Base-by-base conservation (phyloP, 192 early-diverging fungal genomes). In the Allomyces javanicus region DNA sequence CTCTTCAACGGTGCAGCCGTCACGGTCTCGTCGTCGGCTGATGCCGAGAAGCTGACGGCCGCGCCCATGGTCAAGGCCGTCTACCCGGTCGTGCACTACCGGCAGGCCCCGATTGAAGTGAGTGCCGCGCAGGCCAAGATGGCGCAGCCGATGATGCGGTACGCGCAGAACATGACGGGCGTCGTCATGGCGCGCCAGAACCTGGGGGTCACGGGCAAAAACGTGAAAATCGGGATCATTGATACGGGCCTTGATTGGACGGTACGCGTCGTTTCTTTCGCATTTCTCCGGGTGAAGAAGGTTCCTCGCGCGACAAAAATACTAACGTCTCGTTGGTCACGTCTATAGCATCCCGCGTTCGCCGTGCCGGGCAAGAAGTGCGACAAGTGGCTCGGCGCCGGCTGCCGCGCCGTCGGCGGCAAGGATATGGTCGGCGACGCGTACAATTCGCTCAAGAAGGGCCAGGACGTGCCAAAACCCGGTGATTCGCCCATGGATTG, bases 161-260 rank as follows among this genome's bases (percentile, higher is more conserved):
- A 73, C 64, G 66, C 72, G 27, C 83, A 85, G 62, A 68, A 72
- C 9, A 67, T 73, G 70, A 82, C 80, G 10, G 83, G 83, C 9
- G 83, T 85, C 1, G 67, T 73, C 50, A 64, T 55, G 50, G 78
- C 78, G 9, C 82, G 78, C 21, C 68, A 71, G 12, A 67, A 77
- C 5, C 72, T 83, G 58, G 77, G 75, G 19, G 67, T 82, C 64
- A 73, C 69, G 21, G 87, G 87, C 19, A 78, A 79, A 67, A 85
- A 83, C 9, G 66, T 89, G 62, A 78, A 77, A 61, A 77, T 89
- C 45, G 87, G 85, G 65, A 72, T 89, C 66, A 68, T 89, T 24
- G 87, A 89, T 72, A 81, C 77, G n/a, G 86, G 87, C 24, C n/a
- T 24, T n/a, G 69, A 70, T 33, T 66, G 63, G 19, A 70, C 33